Evolutionary conservation across 441 rosid genomes (phyloP).

Genomic region (Hura crepitans): DNA sequence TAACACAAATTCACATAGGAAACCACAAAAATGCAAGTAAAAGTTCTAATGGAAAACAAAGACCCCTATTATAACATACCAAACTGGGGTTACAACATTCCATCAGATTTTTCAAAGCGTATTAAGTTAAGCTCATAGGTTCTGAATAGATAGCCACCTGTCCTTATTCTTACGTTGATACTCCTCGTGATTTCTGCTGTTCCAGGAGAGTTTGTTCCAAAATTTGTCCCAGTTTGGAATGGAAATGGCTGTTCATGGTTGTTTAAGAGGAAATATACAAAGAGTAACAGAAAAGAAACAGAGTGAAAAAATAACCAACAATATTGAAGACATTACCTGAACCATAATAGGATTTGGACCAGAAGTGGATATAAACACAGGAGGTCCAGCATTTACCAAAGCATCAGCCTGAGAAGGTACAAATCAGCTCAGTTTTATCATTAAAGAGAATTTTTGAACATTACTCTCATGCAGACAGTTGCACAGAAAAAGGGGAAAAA

Average conservation of each 20-base stretch:
- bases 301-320: background rate
- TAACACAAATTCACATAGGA: no score
- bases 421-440: no score
- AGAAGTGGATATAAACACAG: slow-evolving; percentile 55
- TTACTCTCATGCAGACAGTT: no score
- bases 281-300: background rate
- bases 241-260: slow-evolving; percentile 51
- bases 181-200: slow-evolving; percentile 56
- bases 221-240: slow-evolving; percentile 51
- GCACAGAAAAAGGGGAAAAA: no score
- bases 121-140: no score
- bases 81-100: no score
- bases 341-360: slow-evolving; percentile 81
- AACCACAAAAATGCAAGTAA: no score
- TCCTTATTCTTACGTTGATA: slow-evolving; percentile 66
- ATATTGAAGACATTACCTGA: slow-evolving; percentile 43
- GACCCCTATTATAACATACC: no score
- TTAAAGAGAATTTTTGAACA: no score
- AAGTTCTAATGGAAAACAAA: no score
- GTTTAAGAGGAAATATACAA: slow-evolving; percentile 20
- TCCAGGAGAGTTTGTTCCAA: slow-evolving; percentile 46
- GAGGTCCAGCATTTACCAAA: slow-evolving; percentile 72
- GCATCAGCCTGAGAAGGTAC: slow-evolving; percentile 42
- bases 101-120: no score
- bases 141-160: slow-evolving; percentile 34